Percentiles rank a stretch among this genome's conserved stretches.
phyloP scores from a whole-genome alignment of 2,329 filamentous ascomycete genomes.

The Gaeumannomyces tritici region DNA sequence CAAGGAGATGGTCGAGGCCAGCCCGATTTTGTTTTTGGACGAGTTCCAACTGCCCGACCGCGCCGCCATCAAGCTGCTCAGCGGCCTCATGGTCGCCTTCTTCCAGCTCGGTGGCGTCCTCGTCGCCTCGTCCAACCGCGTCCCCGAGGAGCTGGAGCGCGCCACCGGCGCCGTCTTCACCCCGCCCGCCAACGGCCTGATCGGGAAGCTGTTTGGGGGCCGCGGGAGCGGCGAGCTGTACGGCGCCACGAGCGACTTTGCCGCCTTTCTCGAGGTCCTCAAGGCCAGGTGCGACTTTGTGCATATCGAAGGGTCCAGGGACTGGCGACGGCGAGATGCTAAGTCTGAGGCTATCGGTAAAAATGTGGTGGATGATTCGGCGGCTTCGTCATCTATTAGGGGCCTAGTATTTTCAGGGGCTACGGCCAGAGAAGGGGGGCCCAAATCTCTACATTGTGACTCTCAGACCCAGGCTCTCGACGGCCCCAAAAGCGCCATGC shows the following conservation, averaged over 20 bases:
- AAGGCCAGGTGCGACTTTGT: slow-evolving; percentile 73
- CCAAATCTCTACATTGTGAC: not conserved
- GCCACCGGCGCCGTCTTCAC: slow-evolving; percentile 62
- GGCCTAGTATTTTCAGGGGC: not conserved
- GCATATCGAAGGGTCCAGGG: slow-evolving; percentile 68
- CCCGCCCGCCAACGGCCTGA: slow-evolving; percentile 41
- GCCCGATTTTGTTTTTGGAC: slow-evolving; percentile 70
- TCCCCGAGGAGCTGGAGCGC: slow-evolving; percentile 73
- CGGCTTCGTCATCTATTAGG: no score
- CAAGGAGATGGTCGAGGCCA: slow-evolving; percentile 63
- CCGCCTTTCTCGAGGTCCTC: slow-evolving; percentile 64
- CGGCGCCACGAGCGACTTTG: slow-evolving; percentile 61
- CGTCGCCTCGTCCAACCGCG: slow-evolving; percentile 71
- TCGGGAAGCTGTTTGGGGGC: slow-evolving; percentile 25
- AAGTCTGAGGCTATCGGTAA: slow-evolving; percentile 11
- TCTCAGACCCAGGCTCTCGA: not conserved
- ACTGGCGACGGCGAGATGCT: slow-evolving; percentile 56
- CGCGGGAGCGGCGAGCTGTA: slow-evolving; percentile 37
- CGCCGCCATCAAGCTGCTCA: slow-evolving; percentile 68
- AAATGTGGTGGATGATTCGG: not conserved
- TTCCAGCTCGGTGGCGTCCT: slow-evolving; percentile 76
- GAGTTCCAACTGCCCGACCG: slow-evolving; percentile 78
- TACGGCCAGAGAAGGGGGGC: not conserved
- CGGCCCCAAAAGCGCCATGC: not conserved
- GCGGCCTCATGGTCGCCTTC: slow-evolving; percentile 68